Base-by-base conservation (phyloP, 2,329 filamentous ascomycete species). In the Pseudopyrenochaeta lycopersici region DNA sequence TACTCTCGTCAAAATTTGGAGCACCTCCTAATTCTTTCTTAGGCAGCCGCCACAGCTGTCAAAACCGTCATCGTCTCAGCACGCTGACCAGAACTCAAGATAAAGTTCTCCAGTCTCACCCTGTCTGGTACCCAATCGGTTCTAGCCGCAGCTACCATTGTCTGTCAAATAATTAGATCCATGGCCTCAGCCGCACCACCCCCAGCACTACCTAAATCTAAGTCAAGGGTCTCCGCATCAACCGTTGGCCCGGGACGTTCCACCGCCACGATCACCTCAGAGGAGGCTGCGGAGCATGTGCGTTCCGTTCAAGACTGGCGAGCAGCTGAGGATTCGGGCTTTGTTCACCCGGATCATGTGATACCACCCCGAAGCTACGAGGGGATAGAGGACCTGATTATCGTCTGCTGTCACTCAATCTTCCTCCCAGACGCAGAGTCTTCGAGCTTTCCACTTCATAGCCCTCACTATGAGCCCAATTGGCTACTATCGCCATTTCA, bases 381-480 rank as follows among this genome's bases (percentile, higher is more conserved):
- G 2, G 59, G 59, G 3, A 58, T 67, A 15, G 68, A 73, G 12
- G 67, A 90, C 60, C 82, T 96, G 10, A 85, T 96, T 46, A 78
- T 96, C 42, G 89, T 96, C 45, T 95, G 91, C 79, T 93, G 92
- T 72, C 92, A 96, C 76, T 90, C 87, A 23, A 91, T 94, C 52
- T 96, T 90, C 82, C 59, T 70, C 14, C 71, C 73, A 10, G 66
- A 71, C 52, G 63, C 62, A 7, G 59, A 63, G 3, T 54, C 54
- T 18, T 40, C 66, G 3, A 56, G 64, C 45, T 70, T 76, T 30
- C 63, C 68, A 2, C 56, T 71, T 6, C 48, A 67, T 30, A 68
- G 64, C 33, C 71, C 73, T 35, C 61, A 70, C 35, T 49, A 69
- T n/a, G 77, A 80, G 35, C 43, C 54, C n/a, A 72, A 77, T 44